Evolutionary conservation across 768 basidiomycete genomes (phyloP).

Genomic region (Suillus discolor): DNA sequence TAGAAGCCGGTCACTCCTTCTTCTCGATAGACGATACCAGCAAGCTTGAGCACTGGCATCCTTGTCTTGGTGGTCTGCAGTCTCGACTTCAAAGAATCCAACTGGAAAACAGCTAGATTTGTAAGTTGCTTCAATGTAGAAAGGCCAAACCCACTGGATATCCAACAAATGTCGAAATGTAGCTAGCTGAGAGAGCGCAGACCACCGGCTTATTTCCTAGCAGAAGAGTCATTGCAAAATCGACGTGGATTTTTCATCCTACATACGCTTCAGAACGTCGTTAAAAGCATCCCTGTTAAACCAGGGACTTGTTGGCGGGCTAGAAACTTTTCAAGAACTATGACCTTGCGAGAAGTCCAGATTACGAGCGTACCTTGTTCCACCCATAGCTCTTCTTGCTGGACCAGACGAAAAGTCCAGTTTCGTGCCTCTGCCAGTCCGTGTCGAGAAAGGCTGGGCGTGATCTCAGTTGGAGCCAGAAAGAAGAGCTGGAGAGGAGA

Average conservation of each 20-base stretch:
- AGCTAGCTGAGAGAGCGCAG: constrained; percentile 88
- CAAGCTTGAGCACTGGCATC: constrained; percentile 72
- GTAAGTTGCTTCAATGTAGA: not conserved
- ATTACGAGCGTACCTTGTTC: constrained; percentile 51
- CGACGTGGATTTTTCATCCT: constrained; percentile 2
- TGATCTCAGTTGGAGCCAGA: constrained; percentile 22
- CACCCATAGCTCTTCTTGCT: constrained; percentile 74
- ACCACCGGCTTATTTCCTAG: constrained; percentile 86
- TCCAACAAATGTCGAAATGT: constrained; percentile 90
- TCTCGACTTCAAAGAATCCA: constrained; percentile 94
- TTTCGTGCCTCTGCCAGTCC: constrained; percentile 70
- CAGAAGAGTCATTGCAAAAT: constrained; percentile 10
- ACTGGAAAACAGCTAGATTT: constrained; percentile 40
- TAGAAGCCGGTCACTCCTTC: constrained; percentile 91
- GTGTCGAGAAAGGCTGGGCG: constrained; percentile 18
- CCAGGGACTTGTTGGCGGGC: constrained; percentile 61
- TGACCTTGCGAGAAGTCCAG: not conserved
- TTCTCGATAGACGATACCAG: constrained; percentile 74
- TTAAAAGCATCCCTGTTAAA: constrained; percentile 64
- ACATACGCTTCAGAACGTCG: constrained; percentile 68
- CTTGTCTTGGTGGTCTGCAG: constrained; percentile 82
- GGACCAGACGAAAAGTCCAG: constrained; percentile 69
- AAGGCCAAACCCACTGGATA: constrained; percentile 62
- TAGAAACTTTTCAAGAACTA: constrained; percentile 3
- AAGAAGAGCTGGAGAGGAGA: constrained; percentile 13